Evolutionary conservation across 208 protist species (phyloP).

Genomic region (Acanthamoeba lenticulata): DNA sequence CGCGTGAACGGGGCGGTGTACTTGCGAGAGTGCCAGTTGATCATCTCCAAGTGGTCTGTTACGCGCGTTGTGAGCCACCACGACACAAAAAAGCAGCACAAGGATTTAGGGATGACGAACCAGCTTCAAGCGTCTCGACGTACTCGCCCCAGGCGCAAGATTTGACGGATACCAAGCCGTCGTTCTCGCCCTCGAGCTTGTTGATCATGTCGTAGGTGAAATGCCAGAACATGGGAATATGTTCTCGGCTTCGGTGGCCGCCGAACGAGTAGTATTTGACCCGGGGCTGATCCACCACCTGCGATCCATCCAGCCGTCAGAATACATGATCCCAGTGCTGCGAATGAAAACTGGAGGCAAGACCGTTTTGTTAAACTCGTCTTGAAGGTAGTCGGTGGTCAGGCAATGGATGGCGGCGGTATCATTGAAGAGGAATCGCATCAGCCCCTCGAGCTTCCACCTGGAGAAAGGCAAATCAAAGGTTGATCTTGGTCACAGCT

Average conservation of each 20-base stretch:
- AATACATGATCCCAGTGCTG: too few relatives aligned
- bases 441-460: background rate
- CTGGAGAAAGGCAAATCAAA: background rate
- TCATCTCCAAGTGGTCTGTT: constrained; percentile 60
- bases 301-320: too few relatives aligned
- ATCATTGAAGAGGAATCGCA: constrained; percentile 19
- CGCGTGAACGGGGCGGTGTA: constrained; percentile 30
- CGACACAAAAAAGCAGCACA: background rate
- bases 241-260: background rate
- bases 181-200: constrained; percentile 20
- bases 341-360: too few relatives aligned
- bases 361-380: constrained; percentile 64
- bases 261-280: constrained; percentile 72
- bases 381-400: background rate
- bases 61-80: background rate
- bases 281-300: constrained; percentile 21
- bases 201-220: constrained; percentile 42
- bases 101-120: background rate
- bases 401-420: constrained; percentile 35
- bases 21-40: constrained; percentile 52
- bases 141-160: constrained; percentile 40
- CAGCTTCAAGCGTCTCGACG: constrained; percentile 11
- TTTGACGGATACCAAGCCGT: constrained; percentile 40
- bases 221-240: constrained; percentile 15
- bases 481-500: background rate